phyloP scores from a whole-genome alignment of 306 rosid genomes.

The Leucaena leucocephala region DNA sequence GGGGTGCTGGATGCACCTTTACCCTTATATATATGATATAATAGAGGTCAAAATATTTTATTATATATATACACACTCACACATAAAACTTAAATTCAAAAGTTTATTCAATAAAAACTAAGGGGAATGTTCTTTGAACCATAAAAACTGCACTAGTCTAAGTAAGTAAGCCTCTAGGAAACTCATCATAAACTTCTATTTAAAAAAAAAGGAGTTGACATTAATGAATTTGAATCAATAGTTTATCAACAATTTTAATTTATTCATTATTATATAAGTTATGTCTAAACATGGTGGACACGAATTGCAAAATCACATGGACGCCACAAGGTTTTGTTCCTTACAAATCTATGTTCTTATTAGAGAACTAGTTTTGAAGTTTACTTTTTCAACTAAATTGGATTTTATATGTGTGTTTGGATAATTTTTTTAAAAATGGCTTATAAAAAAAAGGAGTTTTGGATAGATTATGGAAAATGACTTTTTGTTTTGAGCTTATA shows the following conservation, averaged over 20 bases:
- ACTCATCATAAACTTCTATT: background rate
- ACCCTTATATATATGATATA: no score
- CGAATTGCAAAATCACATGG: conserved; percentile 47
- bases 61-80: no score
- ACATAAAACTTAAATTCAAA: no score
- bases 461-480: no score
- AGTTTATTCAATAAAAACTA: no score
- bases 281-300: background rate
- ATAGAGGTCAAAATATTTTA: no score
- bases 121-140: background rate
- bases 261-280: background rate
- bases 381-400: conserved; percentile 32
- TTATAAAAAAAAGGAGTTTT: no score
- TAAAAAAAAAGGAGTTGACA: background rate
- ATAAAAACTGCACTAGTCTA: background rate
- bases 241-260: background rate
- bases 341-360: conserved; percentile 39
- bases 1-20: no score
- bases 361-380: conserved; percentile 33
- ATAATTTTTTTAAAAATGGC: no score
- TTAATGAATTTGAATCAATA: background rate
- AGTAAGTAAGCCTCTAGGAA: background rate
- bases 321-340: conserved; percentile 42
- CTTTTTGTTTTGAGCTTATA: no score
- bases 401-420: no score